These are phyloP conservation scores for Triticum timopheevii DNA, from an alignment of 176 grass and related monocot genomes.

Conservation along the genomic window DNA sequence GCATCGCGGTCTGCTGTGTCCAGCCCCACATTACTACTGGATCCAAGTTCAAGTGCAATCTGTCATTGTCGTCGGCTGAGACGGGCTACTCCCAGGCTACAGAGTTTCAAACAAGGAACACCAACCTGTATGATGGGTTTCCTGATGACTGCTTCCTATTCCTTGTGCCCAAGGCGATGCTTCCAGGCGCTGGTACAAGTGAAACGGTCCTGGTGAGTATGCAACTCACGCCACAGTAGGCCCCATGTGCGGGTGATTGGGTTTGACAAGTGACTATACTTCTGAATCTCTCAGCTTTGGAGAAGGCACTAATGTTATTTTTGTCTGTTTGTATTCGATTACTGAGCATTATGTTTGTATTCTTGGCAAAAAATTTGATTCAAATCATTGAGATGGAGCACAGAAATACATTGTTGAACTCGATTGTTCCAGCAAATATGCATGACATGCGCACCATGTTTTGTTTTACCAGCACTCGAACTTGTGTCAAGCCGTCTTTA, in stretches of 20 bases:
- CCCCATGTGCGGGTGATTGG: not conserved
- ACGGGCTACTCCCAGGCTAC: not conserved
- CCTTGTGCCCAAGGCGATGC: slow-evolving; percentile 1
- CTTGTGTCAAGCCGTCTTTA: too few species aligned
- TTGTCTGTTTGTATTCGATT: not conserved
- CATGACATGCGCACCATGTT: too few species aligned
- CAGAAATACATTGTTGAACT: too few species aligned
- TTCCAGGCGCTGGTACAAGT: not conserved
- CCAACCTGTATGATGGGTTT: not conserved
- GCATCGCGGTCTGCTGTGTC: not conserved
- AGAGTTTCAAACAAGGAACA: not conserved
- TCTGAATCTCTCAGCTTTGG: not conserved
- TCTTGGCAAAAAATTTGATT: too few species aligned
- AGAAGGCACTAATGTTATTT: not conserved
- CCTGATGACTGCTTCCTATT: not conserved
- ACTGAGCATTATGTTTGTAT: too few species aligned
- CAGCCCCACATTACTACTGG: not conserved
- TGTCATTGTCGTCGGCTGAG: not conserved
- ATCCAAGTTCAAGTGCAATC: not conserved
- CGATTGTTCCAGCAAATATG: too few species aligned
- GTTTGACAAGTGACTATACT: not conserved
- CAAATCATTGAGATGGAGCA: too few species aligned
- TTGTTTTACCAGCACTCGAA: too few species aligned
- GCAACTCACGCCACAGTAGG: not conserved
- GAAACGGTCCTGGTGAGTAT: not conserved